Conservation (phyloP, 2,329 filamentous ascomycete species). For the Neopestalotiopsis rosae region DNA sequence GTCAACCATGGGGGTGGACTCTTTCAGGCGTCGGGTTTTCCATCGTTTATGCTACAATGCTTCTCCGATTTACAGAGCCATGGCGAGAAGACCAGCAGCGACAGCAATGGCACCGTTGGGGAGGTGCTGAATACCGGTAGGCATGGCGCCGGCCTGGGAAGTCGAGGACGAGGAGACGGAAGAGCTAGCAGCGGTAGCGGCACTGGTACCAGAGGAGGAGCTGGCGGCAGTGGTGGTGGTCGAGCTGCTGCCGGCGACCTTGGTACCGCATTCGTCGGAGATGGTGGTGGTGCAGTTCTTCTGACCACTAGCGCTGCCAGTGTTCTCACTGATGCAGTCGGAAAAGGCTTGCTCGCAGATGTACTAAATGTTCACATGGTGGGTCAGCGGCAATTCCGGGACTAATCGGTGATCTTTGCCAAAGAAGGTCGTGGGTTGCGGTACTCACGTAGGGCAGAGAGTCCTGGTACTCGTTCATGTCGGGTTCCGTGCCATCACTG, state of each 20-base stretch:
- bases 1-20: conserved; percentile 5
- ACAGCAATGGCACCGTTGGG: conserved; percentile 54
- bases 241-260: conserved; percentile 43
- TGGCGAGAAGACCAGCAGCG: conserved; percentile 58
- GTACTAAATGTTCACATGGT: conserved; percentile 42
- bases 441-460: conserved; percentile 33
- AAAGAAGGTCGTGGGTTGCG: neutral
- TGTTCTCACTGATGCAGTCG: conserved; percentile 51
- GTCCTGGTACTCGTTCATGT: conserved; percentile 10
- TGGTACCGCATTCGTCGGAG: conserved; percentile 51
- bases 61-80: conserved; percentile 42
- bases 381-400: conserved; percentile 12
- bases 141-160: conserved; percentile 30
- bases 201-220: conserved; percentile 28
- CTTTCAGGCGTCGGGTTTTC: neutral
- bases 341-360: conserved; percentile 56
- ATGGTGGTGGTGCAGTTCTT: conserved; percentile 54
- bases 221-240: conserved; percentile 35
- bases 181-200: conserved; percentile 24
- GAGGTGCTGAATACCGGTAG: conserved; percentile 37
- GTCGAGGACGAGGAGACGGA: conserved; percentile 27
- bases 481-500: conserved; percentile 2
- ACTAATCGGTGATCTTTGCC: neutral
- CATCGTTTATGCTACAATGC: neutral
- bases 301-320: conserved; percentile 49